phyloP scores from a whole-genome alignment of 1,139 yeast species.

The Candida buenavistaensis region DNA sequence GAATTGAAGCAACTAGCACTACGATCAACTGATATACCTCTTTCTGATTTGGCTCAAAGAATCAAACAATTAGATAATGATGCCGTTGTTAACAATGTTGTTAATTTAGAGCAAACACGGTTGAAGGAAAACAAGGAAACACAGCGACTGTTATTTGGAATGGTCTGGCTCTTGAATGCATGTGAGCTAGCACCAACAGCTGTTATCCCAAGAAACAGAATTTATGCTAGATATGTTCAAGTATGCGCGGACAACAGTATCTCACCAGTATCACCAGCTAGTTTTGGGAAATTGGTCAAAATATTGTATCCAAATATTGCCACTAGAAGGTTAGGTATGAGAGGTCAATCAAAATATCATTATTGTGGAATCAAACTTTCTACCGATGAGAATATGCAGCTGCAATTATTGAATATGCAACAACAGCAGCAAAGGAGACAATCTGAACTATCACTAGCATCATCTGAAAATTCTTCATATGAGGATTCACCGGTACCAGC shows the following conservation, averaged over 20 bases:
- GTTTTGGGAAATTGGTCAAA: slow-evolving; percentile 81
- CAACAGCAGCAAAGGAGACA: slow-evolving; percentile 11
- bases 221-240: slow-evolving; percentile 77
- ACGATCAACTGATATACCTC: slow-evolving; percentile 40
- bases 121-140: slow-evolving; percentile 48
- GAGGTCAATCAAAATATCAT: slow-evolving; percentile 89
- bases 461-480: slow-evolving; percentile 21
- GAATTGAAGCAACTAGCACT: slow-evolving; percentile 53
- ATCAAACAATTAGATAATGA: slow-evolving; percentile 49
- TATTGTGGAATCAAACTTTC: slow-evolving; percentile 79
- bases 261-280: slow-evolving; percentile 80
- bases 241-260: slow-evolving; percentile 67
- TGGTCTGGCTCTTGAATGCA: slow-evolving; percentile 73
- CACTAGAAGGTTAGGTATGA: slow-evolving; percentile 81
- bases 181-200: slow-evolving; percentile 67
- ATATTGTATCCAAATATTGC: slow-evolving; percentile 72
- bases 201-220: slow-evolving; percentile 80
- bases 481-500: slow-evolving; percentile 17
- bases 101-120: slow-evolving; percentile 11
- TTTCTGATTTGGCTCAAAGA: slow-evolving; percentile 51
- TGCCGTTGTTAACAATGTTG: slow-evolving; percentile 11
- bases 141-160: slow-evolving; percentile 75
- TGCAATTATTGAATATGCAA: slow-evolving; percentile 10
- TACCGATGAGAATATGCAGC: slow-evolving; percentile 43
- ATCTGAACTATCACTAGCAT: slow-evolving; percentile 20